Evolutionary conservation across 2,329 filamentous ascomycete genomes (phyloP).

Genomic region (Beauveria sp.): DNA sequence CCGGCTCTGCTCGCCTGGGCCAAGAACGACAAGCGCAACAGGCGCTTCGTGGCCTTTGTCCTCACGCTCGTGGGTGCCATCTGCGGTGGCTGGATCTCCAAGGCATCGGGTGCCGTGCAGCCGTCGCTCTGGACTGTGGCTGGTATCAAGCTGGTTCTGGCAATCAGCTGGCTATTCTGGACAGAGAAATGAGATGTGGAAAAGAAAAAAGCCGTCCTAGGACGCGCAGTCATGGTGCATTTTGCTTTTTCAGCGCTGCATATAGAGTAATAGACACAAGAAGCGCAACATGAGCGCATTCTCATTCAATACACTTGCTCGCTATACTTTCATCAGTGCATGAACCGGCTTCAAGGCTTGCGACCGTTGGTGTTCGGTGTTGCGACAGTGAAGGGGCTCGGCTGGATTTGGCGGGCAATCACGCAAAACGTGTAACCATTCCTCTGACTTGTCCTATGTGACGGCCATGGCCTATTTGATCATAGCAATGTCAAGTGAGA

Average conservation of each 20-base stretch:
- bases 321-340: no score
- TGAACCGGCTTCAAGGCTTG: not conserved
- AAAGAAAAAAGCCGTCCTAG: not conserved
- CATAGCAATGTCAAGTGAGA: no score
- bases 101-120: slow-evolving; percentile 30
- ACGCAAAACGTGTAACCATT: not conserved
- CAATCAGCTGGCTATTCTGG: slow-evolving; percentile 29
- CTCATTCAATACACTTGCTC: not conserved
- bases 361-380: not conserved
- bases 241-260: slow-evolving; percentile 8
- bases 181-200: slow-evolving; percentile 11
- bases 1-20: slow-evolving; percentile 33
- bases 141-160: slow-evolving; percentile 35
- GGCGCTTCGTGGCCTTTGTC: slow-evolving; percentile 36
- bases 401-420: not conserved
- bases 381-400: not conserved
- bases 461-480: not conserved
- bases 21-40: slow-evolving; percentile 43
- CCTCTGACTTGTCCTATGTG: not conserved
- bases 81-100: slow-evolving; percentile 39
- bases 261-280: slow-evolving; percentile 9
- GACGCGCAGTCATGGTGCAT: not conserved
- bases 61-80: slow-evolving; percentile 40
- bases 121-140: slow-evolving; percentile 37
- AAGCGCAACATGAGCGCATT: not conserved